Conservation (phyloP, 2,329 filamentous ascomycete genomes). For the Colletotrichum limetticola region DNA sequence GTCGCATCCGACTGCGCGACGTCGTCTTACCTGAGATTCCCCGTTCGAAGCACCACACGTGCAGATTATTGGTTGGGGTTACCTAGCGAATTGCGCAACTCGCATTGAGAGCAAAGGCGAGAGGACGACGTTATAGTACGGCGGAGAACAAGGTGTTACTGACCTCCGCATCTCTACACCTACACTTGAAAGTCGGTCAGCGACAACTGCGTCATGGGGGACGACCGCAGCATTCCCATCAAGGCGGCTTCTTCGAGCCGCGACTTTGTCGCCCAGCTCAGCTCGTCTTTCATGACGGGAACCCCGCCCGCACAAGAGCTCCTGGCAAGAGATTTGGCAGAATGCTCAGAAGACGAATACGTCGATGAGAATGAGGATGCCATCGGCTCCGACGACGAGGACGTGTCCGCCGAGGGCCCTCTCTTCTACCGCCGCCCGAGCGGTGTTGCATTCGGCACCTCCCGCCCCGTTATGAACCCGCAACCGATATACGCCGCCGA, state of each 20-base stretch:
- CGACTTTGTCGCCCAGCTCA: slow-evolving; percentile 45
- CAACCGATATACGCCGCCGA: slow-evolving; percentile 44
- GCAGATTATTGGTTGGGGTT: neutral
- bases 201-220: slow-evolving; percentile 23
- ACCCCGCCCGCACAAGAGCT: slow-evolving; percentile 76
- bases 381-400: slow-evolving; percentile 44
- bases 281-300: slow-evolving; percentile 64
- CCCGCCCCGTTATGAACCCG: slow-evolving; percentile 75
- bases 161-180: neutral
- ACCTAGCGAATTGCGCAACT: neutral
- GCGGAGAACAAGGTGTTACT: neutral
- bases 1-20: neutral
- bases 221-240: slow-evolving; percentile 30
- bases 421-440: slow-evolving; percentile 79
- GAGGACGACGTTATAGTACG: neutral
- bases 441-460: slow-evolving; percentile 78
- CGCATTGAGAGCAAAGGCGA: neutral
- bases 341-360: slow-evolving; percentile 63
- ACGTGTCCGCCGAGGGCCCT: slow-evolving; percentile 52
- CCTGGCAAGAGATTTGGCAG: slow-evolving; percentile 74
- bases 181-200: neutral
- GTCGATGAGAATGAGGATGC: slow-evolving; percentile 44
- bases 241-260: slow-evolving; percentile 35
- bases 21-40: slow-evolving; percentile 9
- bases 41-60: slow-evolving; percentile 2